A percentile compares a stretch with the other conserved stretches of the same genome.
phyloP scores from a whole-genome alignment of 176 grass and related monocot species.

The Carex scoparia region DNA sequence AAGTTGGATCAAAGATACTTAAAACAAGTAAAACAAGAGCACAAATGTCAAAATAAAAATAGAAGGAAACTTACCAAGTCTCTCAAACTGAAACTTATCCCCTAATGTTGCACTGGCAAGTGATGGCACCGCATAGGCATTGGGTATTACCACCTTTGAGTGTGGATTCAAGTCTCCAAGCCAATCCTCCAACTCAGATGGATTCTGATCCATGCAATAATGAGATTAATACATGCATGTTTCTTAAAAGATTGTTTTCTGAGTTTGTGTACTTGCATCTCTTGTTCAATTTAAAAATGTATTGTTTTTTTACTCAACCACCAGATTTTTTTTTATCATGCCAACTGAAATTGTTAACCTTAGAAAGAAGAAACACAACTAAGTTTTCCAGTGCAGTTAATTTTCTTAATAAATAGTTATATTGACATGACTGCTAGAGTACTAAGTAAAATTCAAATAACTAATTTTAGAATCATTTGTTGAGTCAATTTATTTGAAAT shows the following conservation, averaged over 20 bases:
- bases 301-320: neutral
- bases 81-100: conserved; percentile 90
- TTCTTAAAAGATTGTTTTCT: neutral
- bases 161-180: conserved; percentile 64
- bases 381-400: neutral
- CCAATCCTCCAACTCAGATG: conserved; percentile 78
- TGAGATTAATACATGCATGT: neutral
- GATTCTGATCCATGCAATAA: conserved; percentile 52
- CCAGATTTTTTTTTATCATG: neutral
- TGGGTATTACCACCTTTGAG: conserved; percentile 78
- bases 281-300: neutral
- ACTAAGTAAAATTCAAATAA: neutral
- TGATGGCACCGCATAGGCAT: conserved; percentile 59
- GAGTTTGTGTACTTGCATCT: neutral
- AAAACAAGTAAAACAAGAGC: neutral
- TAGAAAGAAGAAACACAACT: neutral
- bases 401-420: neutral
- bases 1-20: neutral
- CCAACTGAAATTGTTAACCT: neutral
- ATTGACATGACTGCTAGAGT: neutral
- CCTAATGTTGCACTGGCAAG: conserved; percentile 46
- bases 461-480: neutral
- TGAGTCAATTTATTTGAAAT: neutral
- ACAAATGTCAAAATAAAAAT: neutral
- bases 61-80: conserved; percentile 57